Conservation (phyloP, 2,329 filamentous ascomycete genomes). For the Chaetomium sp. region DNA sequence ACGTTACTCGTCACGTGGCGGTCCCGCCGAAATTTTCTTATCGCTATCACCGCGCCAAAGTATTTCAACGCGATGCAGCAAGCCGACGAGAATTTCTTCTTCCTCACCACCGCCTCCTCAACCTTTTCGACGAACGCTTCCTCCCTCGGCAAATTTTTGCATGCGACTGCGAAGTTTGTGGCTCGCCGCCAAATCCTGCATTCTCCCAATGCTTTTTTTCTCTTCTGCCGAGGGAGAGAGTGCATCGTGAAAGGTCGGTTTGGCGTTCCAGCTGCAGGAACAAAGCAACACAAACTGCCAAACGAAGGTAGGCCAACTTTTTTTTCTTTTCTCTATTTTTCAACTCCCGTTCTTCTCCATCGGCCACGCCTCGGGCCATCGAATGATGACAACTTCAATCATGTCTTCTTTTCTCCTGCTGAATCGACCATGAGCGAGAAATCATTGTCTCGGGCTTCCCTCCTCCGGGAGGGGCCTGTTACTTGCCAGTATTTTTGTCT, state of each 20-base stretch:
- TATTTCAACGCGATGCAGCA: conserved; percentile 12
- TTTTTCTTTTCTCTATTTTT: not conserved
- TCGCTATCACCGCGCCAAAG: conserved; percentile 11
- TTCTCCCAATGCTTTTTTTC: not conserved
- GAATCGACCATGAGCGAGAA: conserved; percentile 79
- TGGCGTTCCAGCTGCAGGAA: not conserved
- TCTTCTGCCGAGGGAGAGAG: not conserved
- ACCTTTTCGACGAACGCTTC: conserved; percentile 4
- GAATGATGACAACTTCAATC: conserved; percentile 66
- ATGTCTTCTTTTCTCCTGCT: conserved; percentile 79
- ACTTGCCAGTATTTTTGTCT: conserved; percentile 90
- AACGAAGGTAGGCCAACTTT: conserved; percentile 18
- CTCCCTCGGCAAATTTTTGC: not conserved
- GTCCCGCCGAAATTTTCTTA: conserved; percentile 14
- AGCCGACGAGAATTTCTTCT: conserved; percentile 10
- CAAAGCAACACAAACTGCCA: conserved; percentile 5
- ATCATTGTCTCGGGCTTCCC: conserved; percentile 53
- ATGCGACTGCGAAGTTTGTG: not conserved
- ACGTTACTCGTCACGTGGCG: not conserved
- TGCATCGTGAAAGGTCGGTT: not conserved
- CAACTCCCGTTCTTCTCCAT: not conserved
- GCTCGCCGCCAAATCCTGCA: not conserved
- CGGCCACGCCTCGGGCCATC: conserved; percentile 23
- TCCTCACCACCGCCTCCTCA: conserved; percentile 6
- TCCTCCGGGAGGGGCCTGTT: conserved; percentile 59